phyloP scores from a whole-genome alignment of 139 green algal genomes.

The Trebouxia sp. region DNA sequence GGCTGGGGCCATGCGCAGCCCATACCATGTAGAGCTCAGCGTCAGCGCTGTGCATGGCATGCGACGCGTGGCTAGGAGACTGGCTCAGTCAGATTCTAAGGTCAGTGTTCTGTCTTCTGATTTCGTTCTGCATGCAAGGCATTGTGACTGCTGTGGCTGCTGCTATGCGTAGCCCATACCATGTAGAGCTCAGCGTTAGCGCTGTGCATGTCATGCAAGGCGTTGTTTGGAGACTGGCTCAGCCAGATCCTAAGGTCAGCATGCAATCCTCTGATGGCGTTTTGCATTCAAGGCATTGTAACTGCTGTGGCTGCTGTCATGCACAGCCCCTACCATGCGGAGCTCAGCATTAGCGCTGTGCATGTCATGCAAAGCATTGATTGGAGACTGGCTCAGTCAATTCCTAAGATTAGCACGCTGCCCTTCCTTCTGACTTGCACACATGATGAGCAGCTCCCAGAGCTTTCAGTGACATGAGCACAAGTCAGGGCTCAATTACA shows the following conservation, averaged over 20 bases:
- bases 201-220: conserved; percentile 42
- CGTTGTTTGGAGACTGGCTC: conserved; percentile 10
- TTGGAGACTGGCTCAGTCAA: conserved; percentile 5
- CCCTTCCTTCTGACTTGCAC: no score
- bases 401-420: neutral
- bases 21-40: conserved; percentile 33
- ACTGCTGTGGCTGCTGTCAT: conserved; percentile 22
- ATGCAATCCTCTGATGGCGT: neutral
- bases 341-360: conserved; percentile 37
- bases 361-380: conserved; percentile 32
- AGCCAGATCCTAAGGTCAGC: conserved; percentile 17
- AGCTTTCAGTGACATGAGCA: no score
- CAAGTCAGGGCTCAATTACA: no score
- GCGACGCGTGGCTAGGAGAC: conserved; percentile 20
- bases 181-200: conserved; percentile 39
- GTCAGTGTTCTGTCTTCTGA: conserved; percentile 17
- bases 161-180: conserved; percentile 39
- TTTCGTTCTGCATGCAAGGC: no score
- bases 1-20: conserved; percentile 36
- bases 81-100: neutral
- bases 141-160: conserved; percentile 3
- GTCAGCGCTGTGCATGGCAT: conserved; percentile 37
- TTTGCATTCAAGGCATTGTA: conserved; percentile 26
- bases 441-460: no score
- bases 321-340: conserved; percentile 35